Percentiles rank a stretch among this genome's conserved stretches.
Conservation (phyloP, 371 early-diverging fungal genomes). For the Nematocida ironsii region DNA sequence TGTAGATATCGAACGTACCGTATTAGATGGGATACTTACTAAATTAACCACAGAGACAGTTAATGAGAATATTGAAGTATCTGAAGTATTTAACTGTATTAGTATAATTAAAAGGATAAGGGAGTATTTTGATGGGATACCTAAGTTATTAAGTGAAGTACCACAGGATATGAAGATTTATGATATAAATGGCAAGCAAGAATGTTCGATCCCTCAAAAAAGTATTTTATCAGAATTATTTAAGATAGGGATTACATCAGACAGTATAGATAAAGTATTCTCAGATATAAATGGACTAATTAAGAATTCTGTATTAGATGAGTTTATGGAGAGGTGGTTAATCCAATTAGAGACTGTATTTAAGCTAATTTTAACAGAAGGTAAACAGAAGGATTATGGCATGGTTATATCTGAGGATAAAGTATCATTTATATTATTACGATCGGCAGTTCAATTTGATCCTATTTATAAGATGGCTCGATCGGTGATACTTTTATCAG, state of each 20-base stretch:
- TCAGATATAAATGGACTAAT: neutral
- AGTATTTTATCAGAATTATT: constrained; percentile 57
- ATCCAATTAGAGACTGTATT: neutral
- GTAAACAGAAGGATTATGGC: constrained; percentile 8
- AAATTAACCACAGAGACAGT: constrained; percentile 56
- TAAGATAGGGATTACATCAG: constrained; percentile 56
- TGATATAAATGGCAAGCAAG: constrained; percentile 30
- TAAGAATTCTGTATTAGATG: neutral
- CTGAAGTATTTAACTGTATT: neutral
- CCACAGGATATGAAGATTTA: constrained; percentile 14
- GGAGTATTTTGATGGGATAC: neutral
- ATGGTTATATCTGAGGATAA: constrained; percentile 25
- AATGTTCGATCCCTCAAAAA: constrained; percentile 31
- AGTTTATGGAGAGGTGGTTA: neutral
- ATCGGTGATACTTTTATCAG: constrained; percentile 78
- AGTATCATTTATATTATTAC: constrained; percentile 65
- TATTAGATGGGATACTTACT: constrained; percentile 56
- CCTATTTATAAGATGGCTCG: constrained; percentile 64
- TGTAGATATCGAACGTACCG: constrained; percentile 68
- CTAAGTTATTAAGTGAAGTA: constrained; percentile 25
- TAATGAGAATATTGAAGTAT: neutral
- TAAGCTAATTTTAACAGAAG: neutral
- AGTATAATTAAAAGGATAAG: constrained; percentile 1
- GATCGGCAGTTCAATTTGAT: constrained; percentile 70
- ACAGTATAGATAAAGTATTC: neutral